phyloP scores from a whole-genome alignment of 331 rosid species.

The Malus hybrid region DNA sequence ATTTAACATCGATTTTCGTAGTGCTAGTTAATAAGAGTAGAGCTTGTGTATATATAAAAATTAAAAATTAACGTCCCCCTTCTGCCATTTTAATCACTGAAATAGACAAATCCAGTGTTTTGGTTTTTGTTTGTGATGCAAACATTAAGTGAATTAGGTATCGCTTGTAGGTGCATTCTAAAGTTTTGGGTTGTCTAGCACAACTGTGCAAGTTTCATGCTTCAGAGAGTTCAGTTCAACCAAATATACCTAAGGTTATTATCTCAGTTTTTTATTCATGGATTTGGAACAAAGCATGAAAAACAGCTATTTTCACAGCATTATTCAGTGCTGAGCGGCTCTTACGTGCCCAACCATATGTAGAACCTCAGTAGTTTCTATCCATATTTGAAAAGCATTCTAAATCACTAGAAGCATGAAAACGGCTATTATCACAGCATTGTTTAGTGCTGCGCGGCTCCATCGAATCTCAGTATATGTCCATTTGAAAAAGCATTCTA shows the following conservation, averaged over 20 bases:
- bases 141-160: neutral
- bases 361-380: neutral
- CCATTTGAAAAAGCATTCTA: neutral
- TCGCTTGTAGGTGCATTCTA: neutral
- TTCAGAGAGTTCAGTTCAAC: neutral
- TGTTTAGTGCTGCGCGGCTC: neutral
- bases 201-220: neutral
- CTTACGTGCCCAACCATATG: neutral
- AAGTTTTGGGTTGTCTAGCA: neutral
- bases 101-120: neutral
- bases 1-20: neutral
- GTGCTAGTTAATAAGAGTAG: neutral
- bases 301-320: neutral
- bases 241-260: neutral
- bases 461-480: neutral
- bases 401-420: neutral
- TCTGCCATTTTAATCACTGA: neutral
- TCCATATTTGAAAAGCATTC: neutral
- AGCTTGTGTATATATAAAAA: neutral
- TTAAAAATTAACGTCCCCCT: neutral
- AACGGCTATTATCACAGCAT: neutral
- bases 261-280: neutral
- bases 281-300: neutral
- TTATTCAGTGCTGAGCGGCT: neutral
- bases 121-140: neutral